Evolutionary conservation across 1,284 basidiomycete genomes (phyloP), one percentile per base, ranked within the genome.

Genomic region (Pterulicium gracile): DNA sequence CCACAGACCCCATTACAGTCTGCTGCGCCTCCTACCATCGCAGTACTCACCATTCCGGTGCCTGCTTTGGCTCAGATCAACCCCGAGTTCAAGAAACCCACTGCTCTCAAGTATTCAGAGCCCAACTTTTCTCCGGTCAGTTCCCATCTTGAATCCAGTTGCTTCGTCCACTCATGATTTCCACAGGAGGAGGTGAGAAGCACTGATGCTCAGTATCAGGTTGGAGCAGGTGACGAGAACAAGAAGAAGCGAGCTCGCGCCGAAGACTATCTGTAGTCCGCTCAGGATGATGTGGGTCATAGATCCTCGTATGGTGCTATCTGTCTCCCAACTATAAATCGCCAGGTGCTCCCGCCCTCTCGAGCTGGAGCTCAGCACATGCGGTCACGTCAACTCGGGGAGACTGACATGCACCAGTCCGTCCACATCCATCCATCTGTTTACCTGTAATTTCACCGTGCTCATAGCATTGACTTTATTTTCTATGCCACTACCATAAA

Each of bases 71-170:
- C 70, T 40, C 80, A 88, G 64, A 78, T 70, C 24, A 81, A 84
- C 56, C 73, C 79, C 4, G 69, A 76, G 2, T 79, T 87, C 59
- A 90, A 89, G 71, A 86, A 88, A 58, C 67, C 72, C 7, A 88
- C 84, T 3, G 69, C 75, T n/a, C 66, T 90, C 43, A 84, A 88
- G 58, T 88, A 81, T 61, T 62, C 68, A 17, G 81, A 90, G 57
- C 67, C 85, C 0, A 88, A 90, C 55, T 88, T 86, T 56, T 81
- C 76, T 50, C 78, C 81, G 7, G 84, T 86, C 52, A 47, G n/a
- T n/a, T n/a, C n/a, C 80, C 71, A 15, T 36, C 22, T 47, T 24
- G 18, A 5, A 23, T 18, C 35, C 43, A 41, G 40, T 47, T 24
- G 17, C 24, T n/a, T 41, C 40, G 14, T 24, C 19, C 23, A 43